Conservation (phyloP, 768 basidiomycete genomes). For the Auricularia cornea region DNA sequence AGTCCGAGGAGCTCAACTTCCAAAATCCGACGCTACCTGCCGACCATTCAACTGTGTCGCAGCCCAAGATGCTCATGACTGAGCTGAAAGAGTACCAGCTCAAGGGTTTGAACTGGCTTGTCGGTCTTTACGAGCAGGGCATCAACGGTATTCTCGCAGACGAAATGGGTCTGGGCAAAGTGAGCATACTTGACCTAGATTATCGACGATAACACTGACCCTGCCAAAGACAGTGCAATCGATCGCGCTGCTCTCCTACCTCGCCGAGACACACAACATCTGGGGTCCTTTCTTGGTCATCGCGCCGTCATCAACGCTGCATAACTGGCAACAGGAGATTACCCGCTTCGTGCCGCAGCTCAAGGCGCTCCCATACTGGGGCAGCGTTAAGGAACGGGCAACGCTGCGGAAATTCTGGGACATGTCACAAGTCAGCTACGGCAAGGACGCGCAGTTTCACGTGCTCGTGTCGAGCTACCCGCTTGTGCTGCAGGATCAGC, state of each 20-base stretch:
- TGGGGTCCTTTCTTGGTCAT: conserved; percentile 99
- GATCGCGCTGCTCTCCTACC: conserved; percentile 89
- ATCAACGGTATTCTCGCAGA: conserved; percentile 99
- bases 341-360: conserved; percentile 90
- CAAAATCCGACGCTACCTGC: conserved; percentile 92
- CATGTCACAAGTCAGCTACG: conserved; percentile 92
- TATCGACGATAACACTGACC: neutral
- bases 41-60: conserved; percentile 75
- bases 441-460: conserved; percentile 93
- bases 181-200: conserved; percentile 15
- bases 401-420: conserved; percentile 97
- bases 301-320: conserved; percentile 91
- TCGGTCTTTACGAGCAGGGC: conserved; percentile 94
- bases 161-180: conserved; percentile 96
- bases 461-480: conserved; percentile 96
- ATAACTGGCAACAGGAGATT: conserved; percentile 99
- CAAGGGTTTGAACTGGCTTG: conserved; percentile 97
- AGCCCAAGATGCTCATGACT: conserved; percentile 94
- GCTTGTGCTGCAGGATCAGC: conserved; percentile 91
- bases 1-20: conserved; percentile 94
- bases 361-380: conserved; percentile 97
- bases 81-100: conserved; percentile 97
- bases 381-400: conserved; percentile 89
- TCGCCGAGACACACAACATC: conserved; percentile 94
- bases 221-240: conserved; percentile 98